Base-by-base conservation (phyloP, 1,139 yeast species). In the Debaryomyces sp. region DNA sequence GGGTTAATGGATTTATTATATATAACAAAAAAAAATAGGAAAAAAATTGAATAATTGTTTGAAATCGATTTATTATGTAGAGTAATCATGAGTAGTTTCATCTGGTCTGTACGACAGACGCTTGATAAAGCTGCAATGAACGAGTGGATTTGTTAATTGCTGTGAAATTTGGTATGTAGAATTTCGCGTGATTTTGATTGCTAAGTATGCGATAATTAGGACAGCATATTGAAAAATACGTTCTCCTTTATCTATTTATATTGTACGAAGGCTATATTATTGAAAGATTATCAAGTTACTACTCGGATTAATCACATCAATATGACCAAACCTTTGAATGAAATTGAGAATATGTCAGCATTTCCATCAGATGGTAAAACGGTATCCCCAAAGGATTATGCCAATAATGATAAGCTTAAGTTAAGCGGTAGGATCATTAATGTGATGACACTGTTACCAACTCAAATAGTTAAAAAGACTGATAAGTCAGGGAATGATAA, bases 361-460 rank as follows among this genome's bases (percentile, higher is more conserved):
- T 54, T 42, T 43, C 52, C 56, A 33, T 58, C 68, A 18, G 66
- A 63, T 42, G 47, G 49, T 5, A 58, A 57, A 33, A 57, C 59
- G 46, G 62, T 68, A 10, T 63, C 73, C 6, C 78, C 79, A 4
- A 57, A 62, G 17, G 72, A 71, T 44, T 64, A 52, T 46, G 63
- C 61, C 9, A 59, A 55, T 15, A 57, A 59, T 41, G 58, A 57
- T 18, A 66, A 68, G 18, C 60, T 70, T 39, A 64, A 75, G 46
- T 65, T 80, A 23, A 75, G 84, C 4, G 95, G 95, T 0, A 70
- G 96, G 29, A 79, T 88, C 41, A 70, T 88, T 54, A 81, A 83
- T 54, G 89, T 84, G 43, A 80, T 85, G 74, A 82, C 94, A 8
- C 81, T 78, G 59, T 73, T 88, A 51, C 92, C 95, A 1, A 78